These are phyloP conservation scores for Gnomoniopsis sp. DNA, from an alignment of 2,329 filamentous ascomycete species.

Conservation along the genomic window DNA sequence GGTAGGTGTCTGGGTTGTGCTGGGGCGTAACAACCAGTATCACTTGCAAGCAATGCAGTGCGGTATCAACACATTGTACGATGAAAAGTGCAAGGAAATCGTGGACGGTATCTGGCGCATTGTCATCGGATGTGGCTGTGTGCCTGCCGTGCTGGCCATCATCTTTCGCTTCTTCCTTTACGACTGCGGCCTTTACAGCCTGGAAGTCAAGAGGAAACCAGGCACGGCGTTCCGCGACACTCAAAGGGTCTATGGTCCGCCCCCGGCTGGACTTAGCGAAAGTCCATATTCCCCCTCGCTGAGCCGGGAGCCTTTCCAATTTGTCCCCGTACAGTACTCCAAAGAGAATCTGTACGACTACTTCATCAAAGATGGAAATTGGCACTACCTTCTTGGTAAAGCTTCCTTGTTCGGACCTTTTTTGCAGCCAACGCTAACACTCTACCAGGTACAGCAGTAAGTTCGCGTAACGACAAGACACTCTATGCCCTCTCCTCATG, in stretches of 20 bases:
- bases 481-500: background rate
- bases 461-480: slow-evolving; percentile 36
- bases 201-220: slow-evolving; percentile 62
- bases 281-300: slow-evolving; percentile 28
- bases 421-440: background rate
- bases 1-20: slow-evolving; percentile 52
- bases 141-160: slow-evolving; percentile 61
- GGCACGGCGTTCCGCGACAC: slow-evolving; percentile 57
- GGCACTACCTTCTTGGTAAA: slow-evolving; percentile 39
- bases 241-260: slow-evolving; percentile 52
- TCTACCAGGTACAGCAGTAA: slow-evolving; percentile 11
- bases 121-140: slow-evolving; percentile 62
- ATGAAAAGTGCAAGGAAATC: slow-evolving; percentile 41
- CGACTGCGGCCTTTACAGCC: slow-evolving; percentile 62
- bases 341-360: slow-evolving; percentile 45
- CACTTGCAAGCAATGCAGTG: slow-evolving; percentile 43
- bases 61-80: slow-evolving; percentile 41
- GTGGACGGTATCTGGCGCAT: slow-evolving; percentile 65
- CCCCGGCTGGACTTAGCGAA: slow-evolving; percentile 29
- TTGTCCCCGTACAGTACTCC: slow-evolving; percentile 47
- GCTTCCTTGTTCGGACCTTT: background rate
- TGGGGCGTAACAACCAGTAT: slow-evolving; percentile 41
- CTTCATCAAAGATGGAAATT: slow-evolving; percentile 46
- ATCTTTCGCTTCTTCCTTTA: slow-evolving; percentile 65
- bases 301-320: slow-evolving; percentile 18